Evolutionary conservation across 2,329 filamentous ascomycete species (phyloP).

Genomic region (Lachnellula cervina): DNA sequence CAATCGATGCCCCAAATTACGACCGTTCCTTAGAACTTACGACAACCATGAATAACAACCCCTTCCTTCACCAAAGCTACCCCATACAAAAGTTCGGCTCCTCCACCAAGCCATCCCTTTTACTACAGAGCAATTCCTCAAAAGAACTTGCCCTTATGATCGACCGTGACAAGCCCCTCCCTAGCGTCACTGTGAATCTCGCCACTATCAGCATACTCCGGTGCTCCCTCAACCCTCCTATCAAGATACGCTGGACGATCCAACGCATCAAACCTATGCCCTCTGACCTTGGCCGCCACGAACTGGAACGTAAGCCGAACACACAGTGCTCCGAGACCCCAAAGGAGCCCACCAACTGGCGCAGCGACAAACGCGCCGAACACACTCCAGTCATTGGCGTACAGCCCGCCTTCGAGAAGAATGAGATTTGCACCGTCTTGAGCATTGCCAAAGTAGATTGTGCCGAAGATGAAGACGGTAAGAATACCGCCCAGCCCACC

Average conservation of each 20-base stretch:
- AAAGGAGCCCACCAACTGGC: slow-evolving; percentile 69
- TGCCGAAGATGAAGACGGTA: slow-evolving; percentile 75
- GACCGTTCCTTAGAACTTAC: no score
- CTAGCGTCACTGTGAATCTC: slow-evolving; percentile 19
- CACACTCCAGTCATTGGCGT: slow-evolving; percentile 71
- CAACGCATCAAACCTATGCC: slow-evolving; percentile 60
- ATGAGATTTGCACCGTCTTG: slow-evolving; percentile 61
- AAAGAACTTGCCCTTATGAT: slow-evolving; percentile 31
- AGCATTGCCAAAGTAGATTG: slow-evolving; percentile 69
- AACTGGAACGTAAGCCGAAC: slow-evolving; percentile 57
- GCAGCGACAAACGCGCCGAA: slow-evolving; percentile 82
- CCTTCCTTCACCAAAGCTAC: no score
- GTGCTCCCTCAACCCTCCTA: slow-evolving; percentile 17
- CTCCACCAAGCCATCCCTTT: no score
- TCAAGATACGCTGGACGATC: slow-evolving; percentile 46
- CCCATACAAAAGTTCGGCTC: no score
- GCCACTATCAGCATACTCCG: slow-evolving; percentile 27
- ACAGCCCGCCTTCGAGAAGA: slow-evolving; percentile 68
- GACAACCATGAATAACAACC: no score
- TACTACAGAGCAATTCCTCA: slow-evolving; percentile 7
- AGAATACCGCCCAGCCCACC: slow-evolving; percentile 74
- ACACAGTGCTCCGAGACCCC: slow-evolving; percentile 59
- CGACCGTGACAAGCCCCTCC: slow-evolving; percentile 22
- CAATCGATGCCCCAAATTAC: no score
- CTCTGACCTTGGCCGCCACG: slow-evolving; percentile 50